These are phyloP conservation scores for Debaryomyces maramus DNA, from an alignment of 805 yeast genomes.

Conservation along the genomic window DNA sequence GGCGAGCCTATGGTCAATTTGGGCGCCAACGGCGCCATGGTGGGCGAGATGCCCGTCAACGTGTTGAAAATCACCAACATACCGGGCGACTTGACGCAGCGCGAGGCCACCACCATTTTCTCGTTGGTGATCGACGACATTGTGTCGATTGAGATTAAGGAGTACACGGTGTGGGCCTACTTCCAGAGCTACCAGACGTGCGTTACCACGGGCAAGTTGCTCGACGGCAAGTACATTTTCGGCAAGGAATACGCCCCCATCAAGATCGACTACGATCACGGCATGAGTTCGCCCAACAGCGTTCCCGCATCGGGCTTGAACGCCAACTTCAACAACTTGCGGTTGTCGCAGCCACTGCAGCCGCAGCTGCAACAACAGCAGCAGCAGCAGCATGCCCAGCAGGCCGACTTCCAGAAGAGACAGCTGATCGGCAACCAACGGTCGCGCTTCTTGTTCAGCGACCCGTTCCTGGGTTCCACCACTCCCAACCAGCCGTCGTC, in stretches of 20 bases:
- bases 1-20: background rate
- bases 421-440: constrained; percentile 58
- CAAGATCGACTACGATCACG: constrained; percentile 34
- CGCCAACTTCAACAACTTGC: constrained; percentile 26
- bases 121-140: constrained; percentile 66
- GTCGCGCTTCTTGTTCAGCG: constrained; percentile 69
- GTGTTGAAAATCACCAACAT: constrained; percentile 46
- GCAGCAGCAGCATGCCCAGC: background rate
- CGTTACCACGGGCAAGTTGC: constrained; percentile 38
- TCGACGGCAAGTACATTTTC: constrained; percentile 42
- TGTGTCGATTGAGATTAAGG: constrained; percentile 47
- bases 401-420: constrained; percentile 40
- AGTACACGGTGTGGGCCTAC: constrained; percentile 31
- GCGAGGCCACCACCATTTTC: constrained; percentile 70
- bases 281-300: constrained; percentile 13
- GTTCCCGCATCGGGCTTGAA: constrained; percentile 13
- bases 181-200: constrained; percentile 41
- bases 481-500: constrained; percentile 18
- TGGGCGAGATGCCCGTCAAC: constrained; percentile 9
- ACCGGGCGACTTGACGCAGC: constrained; percentile 60
- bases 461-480: constrained; percentile 42
- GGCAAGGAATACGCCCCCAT: constrained; percentile 37
- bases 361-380: constrained; percentile 28
- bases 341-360: constrained; percentile 28
- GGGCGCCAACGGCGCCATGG: background rate